These are phyloP conservation scores for Fusarium xyrophilum DNA, from an alignment of 2,329 filamentous ascomycete species.

Conservation along the genomic window DNA sequence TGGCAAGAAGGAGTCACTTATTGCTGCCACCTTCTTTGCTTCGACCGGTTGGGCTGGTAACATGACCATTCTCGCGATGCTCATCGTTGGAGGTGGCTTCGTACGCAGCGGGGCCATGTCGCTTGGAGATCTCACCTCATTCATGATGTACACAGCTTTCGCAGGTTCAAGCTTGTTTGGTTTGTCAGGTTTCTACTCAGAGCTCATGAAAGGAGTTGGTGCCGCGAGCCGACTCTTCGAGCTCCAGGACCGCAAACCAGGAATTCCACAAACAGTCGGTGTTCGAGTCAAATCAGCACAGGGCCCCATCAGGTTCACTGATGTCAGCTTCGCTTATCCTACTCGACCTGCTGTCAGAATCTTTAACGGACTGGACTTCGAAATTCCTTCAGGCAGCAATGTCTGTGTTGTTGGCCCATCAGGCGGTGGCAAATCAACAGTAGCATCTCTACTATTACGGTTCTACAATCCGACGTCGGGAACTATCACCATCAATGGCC, in stretches of 20 bases:
- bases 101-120: slow-evolving; percentile 86
- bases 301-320: slow-evolving; percentile 85
- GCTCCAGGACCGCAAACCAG: slow-evolving; percentile 86
- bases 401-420: slow-evolving; percentile 97
- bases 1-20: slow-evolving; percentile 83
- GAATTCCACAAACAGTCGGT: slow-evolving; percentile 87
- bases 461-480: slow-evolving; percentile 88
- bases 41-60: slow-evolving; percentile 92
- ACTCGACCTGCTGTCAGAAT: slow-evolving; percentile 91
- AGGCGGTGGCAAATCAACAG: slow-evolving; percentile 94
- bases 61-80: slow-evolving; percentile 89
- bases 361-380: slow-evolving; percentile 87
- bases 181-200: slow-evolving; percentile 93
- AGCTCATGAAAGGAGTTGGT: slow-evolving; percentile 98
- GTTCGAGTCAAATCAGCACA: slow-evolving; percentile 80
- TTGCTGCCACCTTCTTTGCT: slow-evolving; percentile 88
- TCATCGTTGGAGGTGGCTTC: slow-evolving; percentile 89
- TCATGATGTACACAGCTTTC: slow-evolving; percentile 97
- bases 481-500: slow-evolving; percentile 80
- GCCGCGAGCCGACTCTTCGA: slow-evolving; percentile 97
- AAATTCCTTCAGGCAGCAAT: slow-evolving; percentile 90
- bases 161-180: slow-evolving; percentile 88
- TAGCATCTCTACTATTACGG: slow-evolving; percentile 86
- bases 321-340: slow-evolving; percentile 90
- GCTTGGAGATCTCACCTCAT: slow-evolving; percentile 91